Percentiles rank a stretch among this genome's conserved stretches.
Evolutionary conservation across 1,284 basidiomycete genomes (phyloP).

Genomic region (Ustilago loliicola): DNA sequence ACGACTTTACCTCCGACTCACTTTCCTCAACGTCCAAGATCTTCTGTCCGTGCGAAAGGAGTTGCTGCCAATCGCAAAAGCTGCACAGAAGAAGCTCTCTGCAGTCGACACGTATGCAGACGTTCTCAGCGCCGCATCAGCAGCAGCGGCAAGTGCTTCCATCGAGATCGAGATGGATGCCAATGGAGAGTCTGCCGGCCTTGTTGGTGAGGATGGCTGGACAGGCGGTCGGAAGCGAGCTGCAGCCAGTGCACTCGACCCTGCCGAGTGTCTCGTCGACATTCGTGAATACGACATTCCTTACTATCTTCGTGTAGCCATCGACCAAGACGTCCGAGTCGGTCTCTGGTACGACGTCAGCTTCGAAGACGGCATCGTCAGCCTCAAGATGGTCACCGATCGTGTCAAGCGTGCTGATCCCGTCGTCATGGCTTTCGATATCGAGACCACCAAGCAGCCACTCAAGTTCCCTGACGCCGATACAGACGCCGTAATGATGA

Average conservation of each 20-base stretch:
- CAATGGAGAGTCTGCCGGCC: conserved; percentile 19
- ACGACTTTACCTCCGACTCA: conserved; percentile 87
- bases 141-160: conserved; percentile 39
- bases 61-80: conserved; percentile 86
- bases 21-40: conserved; percentile 92
- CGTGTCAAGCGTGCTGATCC: conserved; percentile 98
- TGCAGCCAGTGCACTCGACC: conserved; percentile 75
- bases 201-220: conserved; percentile 70
- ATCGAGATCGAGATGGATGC: conserved; percentile 59
- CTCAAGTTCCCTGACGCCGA: conserved; percentile 98
- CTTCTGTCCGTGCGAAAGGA: conserved; percentile 89
- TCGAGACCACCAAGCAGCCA: conserved; percentile 97
- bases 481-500: conserved; percentile 99
- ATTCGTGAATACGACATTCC: conserved; percentile 96
- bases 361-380: conserved; percentile 84
- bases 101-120: conserved; percentile 98
- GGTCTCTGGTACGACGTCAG: conserved; percentile 93
- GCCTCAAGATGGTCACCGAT: conserved; percentile 81
- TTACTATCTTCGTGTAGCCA: conserved; percentile 97
- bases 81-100: conserved; percentile 91
- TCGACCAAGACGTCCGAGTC: conserved; percentile 97
- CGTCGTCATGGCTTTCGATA: conserved; percentile 99
- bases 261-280: conserved; percentile 91
- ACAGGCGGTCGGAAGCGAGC: conserved; percentile 41
- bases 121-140: conserved; percentile 78